These are phyloP conservation scores for Russula sp. DNA, from an alignment of 768 basidiomycete genomes.

Conservation along the genomic window DNA sequence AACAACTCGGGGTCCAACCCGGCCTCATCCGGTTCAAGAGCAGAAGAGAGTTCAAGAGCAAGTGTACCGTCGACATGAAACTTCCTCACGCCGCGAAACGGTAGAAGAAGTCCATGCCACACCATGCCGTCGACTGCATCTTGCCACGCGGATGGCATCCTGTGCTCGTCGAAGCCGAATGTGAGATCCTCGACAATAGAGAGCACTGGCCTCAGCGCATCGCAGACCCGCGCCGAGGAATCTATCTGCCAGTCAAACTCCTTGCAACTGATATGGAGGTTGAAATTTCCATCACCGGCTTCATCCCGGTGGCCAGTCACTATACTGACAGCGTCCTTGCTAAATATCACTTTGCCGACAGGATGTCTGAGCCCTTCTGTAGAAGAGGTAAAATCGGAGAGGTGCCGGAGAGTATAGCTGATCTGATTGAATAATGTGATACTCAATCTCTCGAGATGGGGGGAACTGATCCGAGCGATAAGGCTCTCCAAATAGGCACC, in stretches of 20 bases:
- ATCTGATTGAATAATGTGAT: background rate
- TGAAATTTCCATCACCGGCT: background rate
- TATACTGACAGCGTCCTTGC: background rate
- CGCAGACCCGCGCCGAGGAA: background rate
- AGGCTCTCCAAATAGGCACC: slow-evolving; percentile 4
- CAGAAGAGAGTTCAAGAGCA: background rate
- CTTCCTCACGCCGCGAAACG: background rate
- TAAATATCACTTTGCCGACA: background rate
- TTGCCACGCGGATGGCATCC: background rate
- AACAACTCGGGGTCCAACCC: background rate
- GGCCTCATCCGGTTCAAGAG: background rate
- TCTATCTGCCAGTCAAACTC: slow-evolving; percentile 4
- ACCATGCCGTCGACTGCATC: background rate
- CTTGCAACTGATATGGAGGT: background rate
- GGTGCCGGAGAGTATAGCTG: background rate
- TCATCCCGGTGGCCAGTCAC: background rate
- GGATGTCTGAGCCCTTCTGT: background rate
- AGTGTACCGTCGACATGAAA: background rate
- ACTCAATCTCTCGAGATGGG: background rate
- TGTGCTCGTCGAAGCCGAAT: background rate
- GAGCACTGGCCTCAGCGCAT: background rate
- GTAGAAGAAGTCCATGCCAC: background rate
- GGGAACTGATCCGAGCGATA: background rate
- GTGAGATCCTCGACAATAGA: background rate
- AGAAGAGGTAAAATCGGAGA: background rate